Evolutionary conservation across 495 filamentous ascomycete species (phyloP).

Genomic region (Neurospora sp.): DNA sequence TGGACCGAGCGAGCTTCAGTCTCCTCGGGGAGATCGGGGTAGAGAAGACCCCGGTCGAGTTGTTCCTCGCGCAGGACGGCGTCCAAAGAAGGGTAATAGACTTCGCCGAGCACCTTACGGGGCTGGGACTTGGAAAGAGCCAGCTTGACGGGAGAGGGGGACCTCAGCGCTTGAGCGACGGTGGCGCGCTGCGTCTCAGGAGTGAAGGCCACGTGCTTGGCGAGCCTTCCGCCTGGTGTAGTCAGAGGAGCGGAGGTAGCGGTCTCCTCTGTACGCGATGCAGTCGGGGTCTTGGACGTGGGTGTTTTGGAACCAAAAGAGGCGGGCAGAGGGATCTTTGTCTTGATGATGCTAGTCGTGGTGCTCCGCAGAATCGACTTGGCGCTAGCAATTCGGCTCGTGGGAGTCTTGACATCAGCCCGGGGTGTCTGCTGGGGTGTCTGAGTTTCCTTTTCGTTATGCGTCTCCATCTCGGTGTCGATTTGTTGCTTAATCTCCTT

Average conservation of each 20-base stretch:
- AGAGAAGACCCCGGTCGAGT: slow-evolving; percentile 22
- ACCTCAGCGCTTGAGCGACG: slow-evolving; percentile 20
- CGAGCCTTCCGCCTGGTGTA: slow-evolving; percentile 35
- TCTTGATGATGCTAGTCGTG: slow-evolving; percentile 26
- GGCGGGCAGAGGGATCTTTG: slow-evolving; percentile 29
- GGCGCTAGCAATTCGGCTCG: slow-evolving; percentile 35
- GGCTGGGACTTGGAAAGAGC: slow-evolving; percentile 27
- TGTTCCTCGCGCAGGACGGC: slow-evolving; percentile 16
- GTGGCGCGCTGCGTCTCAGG: slow-evolving; percentile 30
- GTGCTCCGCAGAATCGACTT: slow-evolving; percentile 39
- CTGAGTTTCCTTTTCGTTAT: slow-evolving; percentile 1
- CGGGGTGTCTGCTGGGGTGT: slow-evolving; percentile 10
- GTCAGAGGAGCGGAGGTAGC: slow-evolving; percentile 35
- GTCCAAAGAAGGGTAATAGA: slow-evolving; percentile 28
- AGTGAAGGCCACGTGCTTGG: slow-evolving; percentile 39
- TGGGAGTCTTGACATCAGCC: slow-evolving; percentile 26
- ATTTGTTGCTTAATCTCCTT: background rate
- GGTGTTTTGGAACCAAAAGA: slow-evolving; percentile 27
- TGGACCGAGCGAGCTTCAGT: slow-evolving; percentile 10
- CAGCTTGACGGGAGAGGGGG: slow-evolving; percentile 42
- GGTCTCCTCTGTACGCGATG: slow-evolving; percentile 31
- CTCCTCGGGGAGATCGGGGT: slow-evolving; percentile 32
- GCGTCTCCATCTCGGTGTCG: background rate
- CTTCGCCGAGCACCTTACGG: slow-evolving; percentile 17
- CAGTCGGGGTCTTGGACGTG: slow-evolving; percentile 17